These are phyloP conservation scores for Lanmaoa rubissima DNA, from an alignment of 768 basidiomycete species.

Conservation along the genomic window DNA sequence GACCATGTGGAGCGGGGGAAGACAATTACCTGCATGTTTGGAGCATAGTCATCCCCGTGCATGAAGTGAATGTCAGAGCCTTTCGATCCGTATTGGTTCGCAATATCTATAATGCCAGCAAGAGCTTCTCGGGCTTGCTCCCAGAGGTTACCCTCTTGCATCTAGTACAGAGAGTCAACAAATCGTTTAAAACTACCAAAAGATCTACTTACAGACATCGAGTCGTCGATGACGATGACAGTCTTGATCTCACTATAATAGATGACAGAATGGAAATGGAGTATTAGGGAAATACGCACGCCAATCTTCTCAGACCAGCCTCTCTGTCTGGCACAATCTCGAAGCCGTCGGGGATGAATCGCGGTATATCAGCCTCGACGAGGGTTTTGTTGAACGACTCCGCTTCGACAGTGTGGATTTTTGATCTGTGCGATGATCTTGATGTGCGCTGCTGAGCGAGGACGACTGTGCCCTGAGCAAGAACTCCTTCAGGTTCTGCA, in stretches of 20 bases:
- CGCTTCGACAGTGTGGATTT: slow-evolving; percentile 4
- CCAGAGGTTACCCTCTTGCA: slow-evolving; percentile 43
- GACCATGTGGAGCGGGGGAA: neutral
- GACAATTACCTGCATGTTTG: slow-evolving; percentile 23
- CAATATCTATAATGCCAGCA: slow-evolving; percentile 38
- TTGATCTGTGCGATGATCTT: neutral
- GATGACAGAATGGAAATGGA: neutral
- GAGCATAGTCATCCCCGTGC: slow-evolving; percentile 33
- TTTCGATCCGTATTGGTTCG: slow-evolving; percentile 35
- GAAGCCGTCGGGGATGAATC: slow-evolving; percentile 20
- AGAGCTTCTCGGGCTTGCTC: slow-evolving; percentile 39
- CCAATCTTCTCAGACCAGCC: slow-evolving; percentile 18
- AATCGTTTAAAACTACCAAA: neutral
- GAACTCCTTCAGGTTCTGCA: slow-evolving; percentile 5
- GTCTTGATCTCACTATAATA: slow-evolving; percentile 38
- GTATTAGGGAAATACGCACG: slow-evolving; percentile 20
- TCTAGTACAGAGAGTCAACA: slow-evolving; percentile 23
- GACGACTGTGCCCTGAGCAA: slow-evolving; percentile 28
- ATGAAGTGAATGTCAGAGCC: slow-evolving; percentile 45
- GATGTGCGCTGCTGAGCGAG: slow-evolving; percentile 22
- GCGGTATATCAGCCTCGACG: slow-evolving; percentile 27
- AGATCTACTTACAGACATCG: slow-evolving; percentile 32
- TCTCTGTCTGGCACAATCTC: slow-evolving; percentile 15
- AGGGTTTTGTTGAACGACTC: slow-evolving; percentile 28
- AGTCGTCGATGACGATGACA: slow-evolving; percentile 42